phyloP scores from a whole-genome alignment of 352 stramenopile genomes.

The Phytophthora pistaciae region DNA sequence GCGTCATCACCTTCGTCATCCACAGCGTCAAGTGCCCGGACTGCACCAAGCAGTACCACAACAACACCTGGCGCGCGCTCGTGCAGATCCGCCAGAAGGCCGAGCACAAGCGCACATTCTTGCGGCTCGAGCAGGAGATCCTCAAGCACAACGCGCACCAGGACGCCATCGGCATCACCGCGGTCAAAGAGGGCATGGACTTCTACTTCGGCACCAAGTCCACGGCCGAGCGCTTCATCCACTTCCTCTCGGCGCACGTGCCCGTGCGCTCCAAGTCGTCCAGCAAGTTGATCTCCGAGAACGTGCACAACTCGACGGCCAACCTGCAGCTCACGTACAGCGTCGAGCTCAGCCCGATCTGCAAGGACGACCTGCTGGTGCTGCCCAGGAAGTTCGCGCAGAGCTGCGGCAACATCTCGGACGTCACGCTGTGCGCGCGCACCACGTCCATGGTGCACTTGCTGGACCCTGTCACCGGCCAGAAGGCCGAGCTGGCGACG shows the following conservation, averaged over 20 bases:
- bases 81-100: constrained; percentile 84
- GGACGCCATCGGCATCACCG: constrained; percentile 64
- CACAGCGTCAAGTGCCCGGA: constrained; percentile 74
- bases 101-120: constrained; percentile 81
- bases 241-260: constrained; percentile 69
- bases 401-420: constrained; percentile 70
- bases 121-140: constrained; percentile 76
- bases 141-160: constrained; percentile 80
- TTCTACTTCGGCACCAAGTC: constrained; percentile 81
- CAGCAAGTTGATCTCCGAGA: constrained; percentile 81
- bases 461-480: constrained; percentile 64
- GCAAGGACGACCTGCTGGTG: constrained; percentile 79
- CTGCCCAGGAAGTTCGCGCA: constrained; percentile 68
- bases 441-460: constrained; percentile 75
- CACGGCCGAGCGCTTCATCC: constrained; percentile 62
- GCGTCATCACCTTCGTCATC: constrained; percentile 72
- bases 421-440: constrained; percentile 66
- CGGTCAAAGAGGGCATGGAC: constrained; percentile 81
- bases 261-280: constrained; percentile 77
- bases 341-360: constrained; percentile 78
- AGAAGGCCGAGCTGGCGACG: constrained; percentile 58
- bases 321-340: constrained; percentile 78
- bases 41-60: constrained; percentile 76
- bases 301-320: constrained; percentile 67
- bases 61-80: constrained; percentile 73